Percentiles rank a stretch among this genome's conserved stretches.
These are phyloP conservation scores for Yamadazyma diddensiae DNA, from an alignment of 1,139 yeast species.

Conservation along the genomic window DNA sequence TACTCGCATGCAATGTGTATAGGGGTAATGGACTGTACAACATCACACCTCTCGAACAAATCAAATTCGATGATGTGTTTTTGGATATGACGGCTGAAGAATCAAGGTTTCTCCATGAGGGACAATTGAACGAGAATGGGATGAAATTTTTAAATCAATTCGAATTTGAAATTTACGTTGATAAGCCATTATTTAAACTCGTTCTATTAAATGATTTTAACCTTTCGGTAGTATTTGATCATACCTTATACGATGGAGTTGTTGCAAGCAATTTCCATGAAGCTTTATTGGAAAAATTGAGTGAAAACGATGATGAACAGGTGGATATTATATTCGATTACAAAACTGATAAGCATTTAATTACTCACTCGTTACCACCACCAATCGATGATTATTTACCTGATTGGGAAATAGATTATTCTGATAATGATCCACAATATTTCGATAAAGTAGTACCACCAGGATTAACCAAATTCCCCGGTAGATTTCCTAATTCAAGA, in stretches of 20 bases:
- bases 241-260: conserved; percentile 42
- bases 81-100: conserved; percentile 11
- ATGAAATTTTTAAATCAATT: conserved; percentile 25
- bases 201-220: conserved; percentile 22
- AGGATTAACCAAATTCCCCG: conserved; percentile 31
- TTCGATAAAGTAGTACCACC: conserved; percentile 24
- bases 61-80: conserved; percentile 26
- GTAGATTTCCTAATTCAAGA: conserved; percentile 25
- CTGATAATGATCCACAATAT: conserved; percentile 22
- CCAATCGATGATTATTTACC: conserved; percentile 30
- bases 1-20: conserved; percentile 32
- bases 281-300: conserved; percentile 28
- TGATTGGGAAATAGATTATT: conserved; percentile 24
- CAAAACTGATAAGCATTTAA: conserved; percentile 15
- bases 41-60: conserved; percentile 23
- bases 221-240: conserved; percentile 36
- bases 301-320: conserved; percentile 3
- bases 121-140: conserved; percentile 23
- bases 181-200: conserved; percentile 32
- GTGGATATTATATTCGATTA: conserved; percentile 18
- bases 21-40: conserved; percentile 13
- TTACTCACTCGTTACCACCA: conserved; percentile 32
- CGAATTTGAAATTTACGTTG: conserved; percentile 22
- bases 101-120: conserved; percentile 15
- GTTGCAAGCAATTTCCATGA: conserved; percentile 41